phyloP scores from a whole-genome alignment of 2,329 filamentous ascomycete species.

The Fusarium torreyae region DNA sequence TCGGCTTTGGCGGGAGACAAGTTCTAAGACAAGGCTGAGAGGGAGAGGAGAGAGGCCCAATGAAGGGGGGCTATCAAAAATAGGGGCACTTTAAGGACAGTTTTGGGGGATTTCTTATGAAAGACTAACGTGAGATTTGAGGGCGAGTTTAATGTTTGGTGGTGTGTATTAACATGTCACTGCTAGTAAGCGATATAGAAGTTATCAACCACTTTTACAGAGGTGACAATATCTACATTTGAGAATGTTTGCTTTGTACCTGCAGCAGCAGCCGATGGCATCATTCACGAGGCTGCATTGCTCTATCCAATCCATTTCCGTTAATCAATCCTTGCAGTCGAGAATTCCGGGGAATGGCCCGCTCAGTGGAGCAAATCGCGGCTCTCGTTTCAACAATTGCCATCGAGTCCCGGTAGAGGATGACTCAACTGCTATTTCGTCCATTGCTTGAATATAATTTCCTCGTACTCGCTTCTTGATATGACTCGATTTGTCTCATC shows the following conservation, averaged over 20 bases:
- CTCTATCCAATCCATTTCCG: conserved; percentile 1
- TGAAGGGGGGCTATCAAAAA: conserved; percentile 21
- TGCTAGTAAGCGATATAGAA: too few species aligned
- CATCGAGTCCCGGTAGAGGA: conserved; percentile 1
- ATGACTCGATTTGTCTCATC: conserved; percentile 22
- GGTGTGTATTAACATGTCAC: too few species aligned
- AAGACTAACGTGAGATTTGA: neutral
- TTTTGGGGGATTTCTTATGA: conserved; percentile 3
- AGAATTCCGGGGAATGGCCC: conserved; percentile 46
- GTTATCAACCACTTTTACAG: neutral
- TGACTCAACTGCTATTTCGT: conserved; percentile 1
- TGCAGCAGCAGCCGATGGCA: conserved; percentile 22
- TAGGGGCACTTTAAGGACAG: conserved; percentile 26
- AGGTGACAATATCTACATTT: too few species aligned
- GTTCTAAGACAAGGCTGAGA: conserved; percentile 41
- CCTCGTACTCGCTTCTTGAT: neutral
- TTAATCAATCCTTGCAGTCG: conserved; percentile 23
- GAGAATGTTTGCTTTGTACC: conserved; percentile 19
- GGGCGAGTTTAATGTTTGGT: too few species aligned
- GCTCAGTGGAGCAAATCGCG: conserved; percentile 37
- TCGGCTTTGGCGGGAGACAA: conserved; percentile 33
- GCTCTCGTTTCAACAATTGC: conserved; percentile 23
- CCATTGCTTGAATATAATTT: neutral
- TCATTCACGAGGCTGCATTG: conserved; percentile 14
- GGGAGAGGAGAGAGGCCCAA: conserved; percentile 19